phyloP scores from a whole-genome alignment of 805 yeast genomes.

The Candida jianshihensis region DNA sequence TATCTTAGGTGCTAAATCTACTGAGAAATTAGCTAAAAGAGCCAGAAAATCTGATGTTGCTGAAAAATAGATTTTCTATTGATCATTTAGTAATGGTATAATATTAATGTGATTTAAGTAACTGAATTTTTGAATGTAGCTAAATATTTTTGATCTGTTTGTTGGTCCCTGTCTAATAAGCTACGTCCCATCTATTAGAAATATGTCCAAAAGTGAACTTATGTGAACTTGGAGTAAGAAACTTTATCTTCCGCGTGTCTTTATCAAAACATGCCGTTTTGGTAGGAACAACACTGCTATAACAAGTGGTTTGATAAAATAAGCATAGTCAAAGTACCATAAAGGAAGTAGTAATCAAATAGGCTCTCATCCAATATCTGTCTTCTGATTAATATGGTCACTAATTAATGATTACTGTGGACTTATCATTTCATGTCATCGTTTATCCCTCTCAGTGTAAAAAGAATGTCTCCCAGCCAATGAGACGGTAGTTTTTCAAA shows the following conservation, averaged over 20 bases:
- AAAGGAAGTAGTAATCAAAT: no score
- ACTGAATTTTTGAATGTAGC: no score
- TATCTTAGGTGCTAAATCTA: slow-evolving; percentile 91
- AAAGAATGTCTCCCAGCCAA: neutral
- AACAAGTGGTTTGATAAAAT: neutral
- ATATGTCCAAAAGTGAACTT: no score
- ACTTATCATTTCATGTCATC: neutral
- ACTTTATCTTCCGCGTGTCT: neutral
- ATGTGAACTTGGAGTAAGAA: no score
- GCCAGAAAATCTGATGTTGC: slow-evolving; percentile 12
- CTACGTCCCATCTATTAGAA: no score
- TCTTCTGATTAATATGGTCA: no score
- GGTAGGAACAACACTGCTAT: neutral
- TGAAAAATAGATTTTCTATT: slow-evolving; percentile 10
- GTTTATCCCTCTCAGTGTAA: neutral
- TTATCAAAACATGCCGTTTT: neutral
- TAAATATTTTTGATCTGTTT: no score
- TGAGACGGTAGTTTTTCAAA: neutral
- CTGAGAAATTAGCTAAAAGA: slow-evolving; percentile 54
- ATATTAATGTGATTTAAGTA: no score
- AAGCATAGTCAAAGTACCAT: neutral
- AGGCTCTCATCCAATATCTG: no score
- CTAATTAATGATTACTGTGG: no score
- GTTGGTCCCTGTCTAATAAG: no score
- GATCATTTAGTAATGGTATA: neutral